Conservation (phyloP, 169 alveolate genomes). For the Fabrea salina region DNA sequence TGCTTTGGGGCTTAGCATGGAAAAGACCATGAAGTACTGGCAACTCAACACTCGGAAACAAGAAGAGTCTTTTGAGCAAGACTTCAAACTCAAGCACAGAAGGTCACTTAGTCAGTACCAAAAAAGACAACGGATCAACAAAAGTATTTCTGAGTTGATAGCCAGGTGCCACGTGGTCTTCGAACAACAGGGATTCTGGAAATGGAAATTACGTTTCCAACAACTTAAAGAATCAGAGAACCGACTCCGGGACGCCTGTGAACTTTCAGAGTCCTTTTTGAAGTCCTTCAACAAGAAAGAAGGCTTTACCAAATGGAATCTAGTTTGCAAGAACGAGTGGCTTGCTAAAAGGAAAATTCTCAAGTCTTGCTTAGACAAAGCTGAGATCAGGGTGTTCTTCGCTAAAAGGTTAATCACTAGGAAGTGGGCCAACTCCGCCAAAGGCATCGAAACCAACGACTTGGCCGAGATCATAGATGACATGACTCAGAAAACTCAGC, state of each 20-base stretch:
- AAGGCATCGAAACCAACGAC: neutral
- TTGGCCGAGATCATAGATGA: neutral
- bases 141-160: neutral
- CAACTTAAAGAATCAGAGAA: neutral
- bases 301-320: neutral
- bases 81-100: neutral
- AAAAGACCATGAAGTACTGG: neutral
- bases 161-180: neutral
- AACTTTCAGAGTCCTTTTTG: neutral
- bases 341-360: neutral
- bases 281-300: neutral
- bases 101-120: neutral
- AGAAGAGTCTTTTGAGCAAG: neutral
- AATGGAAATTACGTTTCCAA: conserved; percentile 4
- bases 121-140: neutral
- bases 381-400: neutral
- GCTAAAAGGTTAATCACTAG: neutral
- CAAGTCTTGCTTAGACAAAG: neutral
- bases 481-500: neutral
- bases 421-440: neutral
- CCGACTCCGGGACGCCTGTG: neutral
- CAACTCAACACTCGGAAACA: neutral
- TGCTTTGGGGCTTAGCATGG: conserved; percentile 12
- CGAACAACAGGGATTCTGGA: conserved; percentile 20
- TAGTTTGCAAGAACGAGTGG: neutral